These are phyloP conservation scores for Rutstroemia sp. DNA, from an alignment of 2,329 filamentous ascomycete species.

Conservation along the genomic window DNA sequence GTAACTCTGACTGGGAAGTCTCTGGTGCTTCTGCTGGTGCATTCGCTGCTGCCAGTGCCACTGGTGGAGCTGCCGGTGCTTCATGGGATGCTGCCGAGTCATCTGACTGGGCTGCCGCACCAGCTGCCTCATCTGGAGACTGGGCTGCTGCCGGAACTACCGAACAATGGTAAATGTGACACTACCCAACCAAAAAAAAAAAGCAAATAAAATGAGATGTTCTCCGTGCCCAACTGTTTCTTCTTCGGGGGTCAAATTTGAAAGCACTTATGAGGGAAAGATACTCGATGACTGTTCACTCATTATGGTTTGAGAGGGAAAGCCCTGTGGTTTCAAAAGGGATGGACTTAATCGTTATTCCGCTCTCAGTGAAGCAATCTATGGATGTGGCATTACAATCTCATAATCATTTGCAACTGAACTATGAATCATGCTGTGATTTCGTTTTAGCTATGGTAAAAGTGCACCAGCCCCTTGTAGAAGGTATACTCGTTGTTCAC, in stretches of 20 bases:
- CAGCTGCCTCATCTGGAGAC: slow-evolving; percentile 37
- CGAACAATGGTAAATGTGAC: slow-evolving; percentile 28
- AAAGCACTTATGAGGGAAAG: slow-evolving; percentile 99
- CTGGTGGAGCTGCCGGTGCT: slow-evolving; percentile 50
- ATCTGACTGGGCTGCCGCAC: slow-evolving; percentile 41
- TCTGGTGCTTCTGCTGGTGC: slow-evolving; percentile 56
- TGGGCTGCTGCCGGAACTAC: slow-evolving; percentile 46
- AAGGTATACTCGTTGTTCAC: too few relatives aligned
- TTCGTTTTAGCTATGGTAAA: background rate
- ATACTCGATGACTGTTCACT: slow-evolving; percentile 60
- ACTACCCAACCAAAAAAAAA: slow-evolving; percentile 14
- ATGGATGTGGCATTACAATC: slow-evolving; percentile 5
- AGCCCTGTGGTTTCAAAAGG: slow-evolving; percentile 81
- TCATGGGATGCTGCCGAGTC: slow-evolving; percentile 52
- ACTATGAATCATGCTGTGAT: background rate
- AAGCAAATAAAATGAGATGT: slow-evolving; percentile 15
- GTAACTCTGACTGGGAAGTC: slow-evolving; percentile 69
- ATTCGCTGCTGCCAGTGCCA: slow-evolving; percentile 50
- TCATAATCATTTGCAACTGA: slow-evolving; percentile 2
- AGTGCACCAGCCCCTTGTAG: background rate
- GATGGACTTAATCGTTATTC: slow-evolving; percentile 15
- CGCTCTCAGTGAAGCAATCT: slow-evolving; percentile 9
- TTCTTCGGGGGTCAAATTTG: slow-evolving; percentile 44
- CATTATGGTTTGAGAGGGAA: slow-evolving; percentile 64
- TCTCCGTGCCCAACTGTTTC: slow-evolving; percentile 16